Evolutionary conservation across 225 moss, liverwort and hornwort species (phyloP).

Genomic region (Polytrichum formosum): DNA sequence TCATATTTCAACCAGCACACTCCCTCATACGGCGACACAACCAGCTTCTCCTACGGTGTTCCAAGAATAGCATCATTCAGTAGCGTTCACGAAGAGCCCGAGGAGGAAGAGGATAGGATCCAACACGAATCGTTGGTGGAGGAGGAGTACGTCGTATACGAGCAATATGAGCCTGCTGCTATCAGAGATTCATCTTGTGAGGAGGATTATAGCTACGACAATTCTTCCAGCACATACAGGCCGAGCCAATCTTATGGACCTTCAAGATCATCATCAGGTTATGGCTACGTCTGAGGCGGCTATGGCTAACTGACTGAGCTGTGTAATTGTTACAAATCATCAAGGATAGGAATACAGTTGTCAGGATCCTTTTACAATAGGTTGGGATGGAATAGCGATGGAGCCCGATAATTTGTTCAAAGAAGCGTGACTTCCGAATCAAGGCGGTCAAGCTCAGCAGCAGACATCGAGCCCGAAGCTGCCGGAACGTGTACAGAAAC

Average conservation of each 20-base stretch:
- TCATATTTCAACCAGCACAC: conserved; percentile 15
- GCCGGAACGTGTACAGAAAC: no score
- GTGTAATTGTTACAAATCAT: neutral
- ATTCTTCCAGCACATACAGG: neutral
- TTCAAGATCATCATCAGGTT: neutral
- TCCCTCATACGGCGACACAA: conserved; percentile 12
- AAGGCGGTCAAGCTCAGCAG: no score
- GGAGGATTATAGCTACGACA: neutral
- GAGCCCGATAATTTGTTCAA: neutral
- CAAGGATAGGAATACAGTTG: neutral
- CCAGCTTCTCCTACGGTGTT: conserved; percentile 16
- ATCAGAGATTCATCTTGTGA: neutral
- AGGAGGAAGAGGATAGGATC: neutral
- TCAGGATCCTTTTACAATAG: neutral
- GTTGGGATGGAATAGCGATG: neutral
- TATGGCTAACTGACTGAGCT: neutral
- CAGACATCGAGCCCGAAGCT: no score
- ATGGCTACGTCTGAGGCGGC: no score
- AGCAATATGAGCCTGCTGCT: neutral
- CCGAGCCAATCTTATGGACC: neutral
- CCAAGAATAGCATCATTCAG: neutral
- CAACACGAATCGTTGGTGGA: neutral
- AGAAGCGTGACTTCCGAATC: neutral
- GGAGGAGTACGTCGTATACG: neutral
- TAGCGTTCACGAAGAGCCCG: neutral